Evolutionary conservation across 345 rosid species (phyloP).

Genomic region (Bruguiera gymnorhiza): DNA sequence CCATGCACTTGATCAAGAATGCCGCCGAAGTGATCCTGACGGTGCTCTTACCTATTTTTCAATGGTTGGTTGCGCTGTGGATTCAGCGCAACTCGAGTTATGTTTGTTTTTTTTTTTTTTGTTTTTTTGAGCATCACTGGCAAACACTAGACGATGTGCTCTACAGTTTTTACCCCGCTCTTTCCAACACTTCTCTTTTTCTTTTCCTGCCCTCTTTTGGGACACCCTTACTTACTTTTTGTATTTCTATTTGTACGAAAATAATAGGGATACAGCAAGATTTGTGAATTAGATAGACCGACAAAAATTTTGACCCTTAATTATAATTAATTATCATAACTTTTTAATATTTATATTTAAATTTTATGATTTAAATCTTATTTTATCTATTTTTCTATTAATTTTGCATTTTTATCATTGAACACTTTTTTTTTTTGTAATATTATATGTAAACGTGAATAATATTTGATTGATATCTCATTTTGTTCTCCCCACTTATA

Average conservation of each 20-base stretch:
- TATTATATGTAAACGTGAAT: no score
- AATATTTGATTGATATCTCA: no score
- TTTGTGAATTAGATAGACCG: no score
- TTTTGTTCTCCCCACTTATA: no score
- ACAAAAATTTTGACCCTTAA: no score
- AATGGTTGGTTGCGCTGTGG: slow-evolving; percentile 36
- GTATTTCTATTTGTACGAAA: not conserved
- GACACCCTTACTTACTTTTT: not conserved
- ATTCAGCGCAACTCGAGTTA: slow-evolving; percentile 47
- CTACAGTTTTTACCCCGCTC: not conserved
- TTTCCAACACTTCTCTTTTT: not conserved
- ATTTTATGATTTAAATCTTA: no score
- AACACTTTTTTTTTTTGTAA: no score
- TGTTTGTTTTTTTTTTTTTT: not conserved
- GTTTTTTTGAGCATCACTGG: not conserved
- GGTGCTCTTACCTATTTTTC: slow-evolving; percentile 36
- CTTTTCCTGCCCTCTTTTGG: not conserved
- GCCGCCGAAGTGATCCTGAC: not conserved
- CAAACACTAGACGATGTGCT: slow-evolving; percentile 18
- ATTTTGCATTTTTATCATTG: no score
- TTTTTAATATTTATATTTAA: no score
- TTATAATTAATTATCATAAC: no score
- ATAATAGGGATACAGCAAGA: no score
- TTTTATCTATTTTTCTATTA: no score
- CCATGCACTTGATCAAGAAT: not conserved